A percentile compares a stretch with the other conserved stretches of the same genome.
These are phyloP conservation scores for Fusarium sp. DNA, from an alignment of 2,329 filamentous ascomycete species.

Conservation along the genomic window DNA sequence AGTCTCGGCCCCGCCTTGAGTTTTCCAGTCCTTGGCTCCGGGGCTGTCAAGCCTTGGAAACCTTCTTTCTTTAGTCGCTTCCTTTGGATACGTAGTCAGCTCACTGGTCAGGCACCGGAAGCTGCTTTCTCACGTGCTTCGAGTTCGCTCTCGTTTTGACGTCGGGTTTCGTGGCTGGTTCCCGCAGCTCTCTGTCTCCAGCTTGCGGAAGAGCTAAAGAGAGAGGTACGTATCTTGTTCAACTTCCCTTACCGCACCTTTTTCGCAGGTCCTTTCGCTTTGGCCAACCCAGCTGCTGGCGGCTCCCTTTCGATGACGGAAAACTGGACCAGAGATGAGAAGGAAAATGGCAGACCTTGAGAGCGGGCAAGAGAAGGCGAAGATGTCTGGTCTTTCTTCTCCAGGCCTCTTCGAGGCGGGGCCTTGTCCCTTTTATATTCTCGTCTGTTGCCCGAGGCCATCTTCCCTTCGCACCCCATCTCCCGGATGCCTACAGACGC, in stretches of 20 bases:
- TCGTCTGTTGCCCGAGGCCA: slow-evolving; percentile 34
- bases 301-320: slow-evolving; percentile 30
- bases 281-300: slow-evolving; percentile 35
- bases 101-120: background rate
- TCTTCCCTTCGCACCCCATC: slow-evolving; percentile 12
- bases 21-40: slow-evolving; percentile 3
- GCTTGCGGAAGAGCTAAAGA: slow-evolving; percentile 6
- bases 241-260: slow-evolving; percentile 29
- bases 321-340: slow-evolving; percentile 26
- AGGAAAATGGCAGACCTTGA: slow-evolving; percentile 6
- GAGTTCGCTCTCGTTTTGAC: slow-evolving; percentile 11
- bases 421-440: slow-evolving; percentile 42
- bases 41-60: background rate
- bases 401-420: slow-evolving; percentile 24
- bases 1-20: slow-evolving; percentile 23
- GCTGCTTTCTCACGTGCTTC: slow-evolving; percentile 22
- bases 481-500: slow-evolving; percentile 2
- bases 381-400: slow-evolving; percentile 29
- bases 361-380: slow-evolving; percentile 11
- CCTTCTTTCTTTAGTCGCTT: background rate
- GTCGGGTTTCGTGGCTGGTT: background rate
- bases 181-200: slow-evolving; percentile 2
- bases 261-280: slow-evolving; percentile 32
- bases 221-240: slow-evolving; percentile 31
- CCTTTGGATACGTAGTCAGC: background rate